Evolutionary conservation across 306 rosid genomes (phyloP).

Genomic region (Castanea mollissima): DNA sequence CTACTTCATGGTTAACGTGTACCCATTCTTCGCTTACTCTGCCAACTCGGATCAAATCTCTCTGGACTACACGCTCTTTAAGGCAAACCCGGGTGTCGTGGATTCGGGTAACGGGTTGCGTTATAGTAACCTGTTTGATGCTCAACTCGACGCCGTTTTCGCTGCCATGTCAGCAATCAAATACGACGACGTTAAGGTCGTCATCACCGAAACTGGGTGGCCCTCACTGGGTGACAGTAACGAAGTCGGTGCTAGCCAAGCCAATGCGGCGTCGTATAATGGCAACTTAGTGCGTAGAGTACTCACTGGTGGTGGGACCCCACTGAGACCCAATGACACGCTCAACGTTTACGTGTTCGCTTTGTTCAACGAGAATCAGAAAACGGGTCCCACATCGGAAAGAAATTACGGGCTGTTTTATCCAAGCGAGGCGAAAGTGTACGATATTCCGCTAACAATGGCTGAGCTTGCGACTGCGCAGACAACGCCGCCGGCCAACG

Average conservation of each 20-base stretch:
- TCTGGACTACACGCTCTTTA: constrained; percentile 56
- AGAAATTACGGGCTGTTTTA: constrained; percentile 75
- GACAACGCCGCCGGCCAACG: constrained; percentile 16
- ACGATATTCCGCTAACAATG: constrained; percentile 43
- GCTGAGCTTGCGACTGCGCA: neutral
- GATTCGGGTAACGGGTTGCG: constrained; percentile 73
- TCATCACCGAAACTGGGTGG: constrained; percentile 80
- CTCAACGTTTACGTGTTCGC: constrained; percentile 61
- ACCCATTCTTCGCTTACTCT: constrained; percentile 72
- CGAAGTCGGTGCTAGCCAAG: constrained; percentile 54
- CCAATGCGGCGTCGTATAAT: constrained; percentile 80
- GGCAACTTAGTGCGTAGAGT: constrained; percentile 65
- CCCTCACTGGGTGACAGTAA: constrained; percentile 69
- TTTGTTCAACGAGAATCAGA: constrained; percentile 69
- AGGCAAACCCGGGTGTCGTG: constrained; percentile 53
- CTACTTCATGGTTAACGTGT: constrained; percentile 67
- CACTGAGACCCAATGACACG: constrained; percentile 44
- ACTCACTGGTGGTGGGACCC: constrained; percentile 58
- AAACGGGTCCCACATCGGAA: constrained; percentile 80
- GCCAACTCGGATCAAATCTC: constrained; percentile 51
- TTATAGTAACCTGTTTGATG: constrained; percentile 55
- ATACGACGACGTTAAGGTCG: constrained; percentile 49
- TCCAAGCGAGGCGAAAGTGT: constrained; percentile 59
- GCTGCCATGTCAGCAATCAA: constrained; percentile 73
- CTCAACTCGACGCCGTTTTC: constrained; percentile 80